Conservation (phyloP, 208 protist species). For the Wallacemonas collosoma region DNA sequence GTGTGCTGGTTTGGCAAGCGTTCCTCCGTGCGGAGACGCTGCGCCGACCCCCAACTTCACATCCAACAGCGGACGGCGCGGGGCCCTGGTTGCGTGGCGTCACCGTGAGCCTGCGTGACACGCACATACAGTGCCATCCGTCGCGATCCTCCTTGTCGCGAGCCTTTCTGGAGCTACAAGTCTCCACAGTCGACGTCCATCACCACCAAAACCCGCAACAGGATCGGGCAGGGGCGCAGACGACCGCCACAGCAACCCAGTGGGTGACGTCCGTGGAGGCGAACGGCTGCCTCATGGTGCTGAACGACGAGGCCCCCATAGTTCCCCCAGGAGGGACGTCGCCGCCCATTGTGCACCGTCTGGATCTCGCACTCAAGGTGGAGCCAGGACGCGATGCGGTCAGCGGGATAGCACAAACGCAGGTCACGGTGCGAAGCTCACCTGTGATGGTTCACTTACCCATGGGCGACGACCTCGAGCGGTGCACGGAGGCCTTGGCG, state of each 20-base stretch:
- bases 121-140: background rate
- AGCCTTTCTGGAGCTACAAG: background rate
- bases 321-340: background rate
- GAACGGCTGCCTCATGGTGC: background rate
- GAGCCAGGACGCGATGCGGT: slow-evolving; percentile 6
- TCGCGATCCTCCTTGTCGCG: background rate
- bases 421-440: slow-evolving; percentile 4
- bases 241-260: background rate
- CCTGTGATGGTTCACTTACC: slow-evolving; percentile 24
- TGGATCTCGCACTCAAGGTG: background rate
- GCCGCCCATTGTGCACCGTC: background rate
- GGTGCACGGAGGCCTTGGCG: slow-evolving; percentile 35
- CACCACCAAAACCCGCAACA: background rate
- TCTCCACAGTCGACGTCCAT: background rate
- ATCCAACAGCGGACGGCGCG: background rate
- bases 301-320: background rate
- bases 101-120: background rate
- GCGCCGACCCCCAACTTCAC: too few species aligned
- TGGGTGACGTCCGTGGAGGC: slow-evolving; percentile 1
- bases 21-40: background rate
- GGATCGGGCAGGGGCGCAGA: too few species aligned
- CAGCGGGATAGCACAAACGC: background rate
- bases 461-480: slow-evolving; percentile 29
- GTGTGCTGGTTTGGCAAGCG: slow-evolving; percentile 3
- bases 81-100: slow-evolving; percentile 1